These are phyloP conservation scores for Phytophthora brassicae DNA, from an alignment of 352 stramenopile genomes.

Conservation along the genomic window DNA sequence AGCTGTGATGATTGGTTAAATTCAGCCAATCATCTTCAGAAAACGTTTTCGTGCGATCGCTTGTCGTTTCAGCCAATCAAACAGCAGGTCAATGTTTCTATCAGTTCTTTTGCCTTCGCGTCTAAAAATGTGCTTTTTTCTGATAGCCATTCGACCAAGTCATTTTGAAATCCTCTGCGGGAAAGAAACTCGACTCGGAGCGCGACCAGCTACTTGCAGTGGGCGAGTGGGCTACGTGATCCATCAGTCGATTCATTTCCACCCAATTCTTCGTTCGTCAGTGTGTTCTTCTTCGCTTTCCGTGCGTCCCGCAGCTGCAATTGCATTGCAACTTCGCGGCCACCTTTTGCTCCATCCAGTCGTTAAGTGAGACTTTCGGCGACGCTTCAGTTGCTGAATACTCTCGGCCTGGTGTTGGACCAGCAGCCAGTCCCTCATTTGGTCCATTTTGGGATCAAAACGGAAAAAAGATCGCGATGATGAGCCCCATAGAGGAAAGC, in stretches of 20 bases:
- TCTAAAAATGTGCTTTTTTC: slow-evolving; percentile 39
- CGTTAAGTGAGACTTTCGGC: too few relatives aligned
- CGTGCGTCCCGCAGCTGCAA: slow-evolving; percentile 3
- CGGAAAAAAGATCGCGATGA: slow-evolving; percentile 28
- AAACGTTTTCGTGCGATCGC: slow-evolving; percentile 24
- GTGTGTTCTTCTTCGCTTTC: slow-evolving; percentile 1
- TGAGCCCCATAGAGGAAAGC: slow-evolving; percentile 42
- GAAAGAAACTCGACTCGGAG: slow-evolving; percentile 15
- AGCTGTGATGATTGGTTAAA: background rate
- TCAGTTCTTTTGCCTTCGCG: slow-evolving; percentile 31
- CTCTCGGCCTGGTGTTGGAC: too few relatives aligned
- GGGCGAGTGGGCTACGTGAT: slow-evolving; percentile 28
- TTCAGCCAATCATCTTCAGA: slow-evolving; percentile 26
- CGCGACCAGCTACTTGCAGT: slow-evolving; percentile 35
- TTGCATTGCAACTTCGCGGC: slow-evolving; percentile 14
- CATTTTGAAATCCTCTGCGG: slow-evolving; percentile 46
- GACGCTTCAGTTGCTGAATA: too few relatives aligned
- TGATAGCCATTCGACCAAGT: background rate
- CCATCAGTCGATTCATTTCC: slow-evolving; percentile 13
- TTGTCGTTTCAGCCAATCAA: slow-evolving; percentile 20
- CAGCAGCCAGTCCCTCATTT: too few relatives aligned
- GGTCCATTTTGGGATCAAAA: slow-evolving; percentile 11
- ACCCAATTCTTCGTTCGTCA: slow-evolving; percentile 6
- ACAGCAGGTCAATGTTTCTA: slow-evolving; percentile 14
- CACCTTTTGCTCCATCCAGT: too few relatives aligned